Base-by-base conservation (phyloP, 805 yeast genomes). In the Metschnikowia cerradonensis region DNA sequence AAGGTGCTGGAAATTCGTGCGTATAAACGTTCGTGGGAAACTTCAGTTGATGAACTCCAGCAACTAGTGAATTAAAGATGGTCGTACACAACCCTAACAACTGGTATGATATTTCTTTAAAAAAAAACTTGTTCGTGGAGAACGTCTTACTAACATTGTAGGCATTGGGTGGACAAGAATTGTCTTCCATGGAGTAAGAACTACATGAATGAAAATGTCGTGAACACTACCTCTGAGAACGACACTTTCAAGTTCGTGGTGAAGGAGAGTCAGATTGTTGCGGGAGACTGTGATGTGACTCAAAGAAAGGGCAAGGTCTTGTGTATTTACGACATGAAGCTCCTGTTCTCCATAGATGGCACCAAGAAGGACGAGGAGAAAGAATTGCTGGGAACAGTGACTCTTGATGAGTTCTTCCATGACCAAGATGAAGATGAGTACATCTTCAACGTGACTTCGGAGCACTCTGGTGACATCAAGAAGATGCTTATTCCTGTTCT, bases 241-340 rank as follows among this genome's bases (percentile, higher is more conserved):
- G 73, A 67, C 17, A 53, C 44, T 2, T 54, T 57, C 47, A 57
- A 47, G 20, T 57, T 68, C 39, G 50, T 66, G 7, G 60, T 83
- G 41, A 67, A 67, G 17, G 60, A 73, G 2, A 69, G 84, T 3
- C 70, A 66, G 23, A 64, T 78, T 5, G 65, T 73, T 15, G 62
- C 72, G 6, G 95, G 95, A 20, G 94, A 88, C 65, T 86, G 94
- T 59, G 88, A 87, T 60, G 91, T 88, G 13, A 83, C 89, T 20
- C 92, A 88, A 67, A 79, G 95, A 71, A 88, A 88, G 67, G 92
- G 92, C 7, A 85, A 83, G 67, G 88, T 84, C 23, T 79, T 82
- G 60, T 86, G 92, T 62, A 83, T 87, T 45, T 87, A 79, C 60
- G 95, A 88, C 62, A 64, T 87, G 75, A 70, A 71, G 41, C 64